Conservation (phyloP, 2,329 filamentous ascomycete genomes). For the Fusarium secorum region DNA sequence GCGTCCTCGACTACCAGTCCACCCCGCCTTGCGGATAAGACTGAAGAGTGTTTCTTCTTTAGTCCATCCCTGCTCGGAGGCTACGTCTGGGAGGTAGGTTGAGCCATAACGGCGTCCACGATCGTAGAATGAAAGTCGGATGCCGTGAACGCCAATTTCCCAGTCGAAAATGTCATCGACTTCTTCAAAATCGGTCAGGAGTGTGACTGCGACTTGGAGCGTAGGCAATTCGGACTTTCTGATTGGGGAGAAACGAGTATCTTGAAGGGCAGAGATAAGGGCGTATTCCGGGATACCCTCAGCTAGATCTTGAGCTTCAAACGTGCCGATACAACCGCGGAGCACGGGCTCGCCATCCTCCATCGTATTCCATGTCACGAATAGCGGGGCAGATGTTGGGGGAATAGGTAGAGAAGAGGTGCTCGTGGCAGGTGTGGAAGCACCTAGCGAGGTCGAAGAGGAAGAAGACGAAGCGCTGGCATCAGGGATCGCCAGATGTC, state of each 20-base stretch:
- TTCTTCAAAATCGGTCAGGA: conserved; percentile 86
- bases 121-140: conserved; percentile 85
- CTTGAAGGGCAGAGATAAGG: conserved; percentile 75
- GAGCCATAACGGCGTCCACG: conserved; percentile 77
- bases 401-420: conserved; percentile 50
- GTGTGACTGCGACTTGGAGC: conserved; percentile 75
- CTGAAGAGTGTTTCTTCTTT: conserved; percentile 91
- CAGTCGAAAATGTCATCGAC: conserved; percentile 80
- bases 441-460: conserved; percentile 53
- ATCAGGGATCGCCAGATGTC: conserved; percentile 49
- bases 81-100: conserved; percentile 93
- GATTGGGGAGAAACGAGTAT: conserved; percentile 69
- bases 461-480: conserved; percentile 47
- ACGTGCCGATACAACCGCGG: conserved; percentile 96
- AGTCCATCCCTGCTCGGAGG: conserved; percentile 91
- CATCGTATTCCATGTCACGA: conserved; percentile 92
- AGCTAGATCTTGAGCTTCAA: conserved; percentile 77
- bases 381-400: conserved; percentile 72
- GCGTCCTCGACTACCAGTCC: conserved; percentile 78
- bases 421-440: conserved; percentile 56
- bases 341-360: conserved; percentile 61
- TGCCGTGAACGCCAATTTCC: conserved; percentile 84
- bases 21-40: conserved; percentile 94
- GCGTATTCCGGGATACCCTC: conserved; percentile 81
- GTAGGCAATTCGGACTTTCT: conserved; percentile 60